Base-by-base conservation (phyloP, 139 green algal species). In the Auxenochlorella pyrenoidosa region DNA sequence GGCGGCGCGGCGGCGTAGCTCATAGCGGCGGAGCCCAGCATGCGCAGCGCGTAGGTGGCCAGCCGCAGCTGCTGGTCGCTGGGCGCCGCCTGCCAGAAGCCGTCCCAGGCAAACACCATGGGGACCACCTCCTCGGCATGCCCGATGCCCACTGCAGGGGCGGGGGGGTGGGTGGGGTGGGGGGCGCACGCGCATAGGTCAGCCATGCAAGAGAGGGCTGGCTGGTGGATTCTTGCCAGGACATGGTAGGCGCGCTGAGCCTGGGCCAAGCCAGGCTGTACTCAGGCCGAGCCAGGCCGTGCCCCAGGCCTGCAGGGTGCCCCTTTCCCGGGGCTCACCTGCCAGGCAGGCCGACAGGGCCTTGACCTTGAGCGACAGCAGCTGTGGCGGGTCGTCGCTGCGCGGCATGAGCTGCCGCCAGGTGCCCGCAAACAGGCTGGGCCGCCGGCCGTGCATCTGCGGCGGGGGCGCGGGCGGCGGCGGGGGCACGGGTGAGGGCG, bases 281-380 rank as follows among this genome's bases (percentile, higher is more conserved):
- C n/a, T n/a, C n/a, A n/a, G n/a, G n/a, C n/a, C n/a, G n/a, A n/a
- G n/a, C n/a, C n/a, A n/a, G 47, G 47, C 47, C 10, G 47, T 54
- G 47, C 47, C 47, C 47, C 8, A 10, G 47, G 47, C 47, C 8
- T 54, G 66, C 30, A 24, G 30, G 66, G 24, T 28, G 16, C 59
- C 59, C 5, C 4, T 30, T 30, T 12, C 19, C 40, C 40, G 19
- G 4, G 22, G 12, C 63, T 63, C 87, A 82, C 65, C 80, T 30
- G 68, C 70, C 76, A 90, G 75, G 77, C 81, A 90, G 3, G 87
- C 87, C 0, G 65, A 76, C 19, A 90, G 79, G 3, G 81, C 79
- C 76, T 90, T 90, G 26, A 90, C 30, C 34, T 90, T 90, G 16
- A 90, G 51, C 10, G 87, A 71, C 51, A 78, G 65, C 54, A 90